phyloP scores from a whole-genome alignment of 352 stramenopile species.

The Phytophthora fragariae region DNA sequence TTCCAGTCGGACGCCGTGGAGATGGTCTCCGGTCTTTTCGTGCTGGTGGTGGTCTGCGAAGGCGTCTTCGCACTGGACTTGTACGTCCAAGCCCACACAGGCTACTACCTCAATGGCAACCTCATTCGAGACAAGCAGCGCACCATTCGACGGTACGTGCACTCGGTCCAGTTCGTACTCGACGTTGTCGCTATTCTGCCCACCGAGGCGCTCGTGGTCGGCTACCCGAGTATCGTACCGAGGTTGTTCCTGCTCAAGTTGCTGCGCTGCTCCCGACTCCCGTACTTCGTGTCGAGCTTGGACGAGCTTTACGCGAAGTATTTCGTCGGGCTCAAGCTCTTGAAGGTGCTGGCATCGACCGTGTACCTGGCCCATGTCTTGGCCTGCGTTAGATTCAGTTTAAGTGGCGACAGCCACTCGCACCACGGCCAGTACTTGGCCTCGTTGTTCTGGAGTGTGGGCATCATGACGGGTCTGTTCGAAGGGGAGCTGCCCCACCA shows the following conservation, averaged over 20 bases:
- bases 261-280: slow-evolving; percentile 47
- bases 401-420: slow-evolving; percentile 36
- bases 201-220: slow-evolving; percentile 20
- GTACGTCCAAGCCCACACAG: slow-evolving; percentile 63
- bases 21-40: slow-evolving; percentile 36
- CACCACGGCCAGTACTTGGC: slow-evolving; percentile 49
- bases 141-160: slow-evolving; percentile 55
- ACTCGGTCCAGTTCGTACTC: slow-evolving; percentile 50
- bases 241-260: slow-evolving; percentile 54
- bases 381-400: slow-evolving; percentile 60
- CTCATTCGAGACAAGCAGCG: slow-evolving; percentile 55
- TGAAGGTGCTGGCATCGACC: slow-evolving; percentile 55
- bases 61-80: slow-evolving; percentile 63
- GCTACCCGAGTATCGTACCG: slow-evolving; percentile 19
- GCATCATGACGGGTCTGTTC: slow-evolving; percentile 69
- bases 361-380: slow-evolving; percentile 67
- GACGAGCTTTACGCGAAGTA: slow-evolving; percentile 70
- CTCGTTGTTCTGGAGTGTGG: slow-evolving; percentile 73
- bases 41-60: slow-evolving; percentile 43
- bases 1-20: slow-evolving; percentile 40
- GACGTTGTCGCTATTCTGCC: slow-evolving; percentile 60
- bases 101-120: slow-evolving; percentile 69
- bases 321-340: slow-evolving; percentile 58
- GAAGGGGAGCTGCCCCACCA: slow-evolving; percentile 68
- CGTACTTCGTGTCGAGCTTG: slow-evolving; percentile 55